Base-by-base conservation (phyloP, 768 basidiomycete genomes). In the Rhizopogon rudus region DNA sequence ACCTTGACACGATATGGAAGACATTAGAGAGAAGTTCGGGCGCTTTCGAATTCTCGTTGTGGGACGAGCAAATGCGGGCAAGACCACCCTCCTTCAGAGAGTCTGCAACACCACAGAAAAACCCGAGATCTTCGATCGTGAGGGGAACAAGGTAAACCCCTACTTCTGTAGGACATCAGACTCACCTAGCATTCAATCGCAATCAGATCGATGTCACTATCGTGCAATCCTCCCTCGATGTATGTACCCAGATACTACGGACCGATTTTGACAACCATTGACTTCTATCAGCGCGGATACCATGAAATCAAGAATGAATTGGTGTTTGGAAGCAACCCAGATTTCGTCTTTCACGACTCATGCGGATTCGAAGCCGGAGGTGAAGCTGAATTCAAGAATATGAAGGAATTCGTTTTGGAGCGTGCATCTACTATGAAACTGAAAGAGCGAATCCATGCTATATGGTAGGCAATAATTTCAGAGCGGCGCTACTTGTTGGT, bases 271-370 rank as follows among this genome's bases (percentile, higher is more conserved):
- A 67, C 44, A 52, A 60, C 35, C 51, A 63, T 48, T 59, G 73
- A 35, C 57, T 58, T 1, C 73, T 67, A 31, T 31, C 31, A 29
- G 39, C 51, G 51, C n/a, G 51, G 20, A 16, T 17, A n/a, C 7
- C 73, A 73, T 54, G 57, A 74, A 55, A 68, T 74, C 35, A 41
- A 65, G 43, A 51, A 59, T n/a, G 54, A 64, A 44, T 59, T 74
- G 37, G 59, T 60, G 2, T 73, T 67, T 58, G 53, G 50, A 42
- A 69, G 60, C 58, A 68, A 67, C 44, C 63, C 61, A 1, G 40
- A 54, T 12, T 75, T 71, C 54, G 61, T 73, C 42, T 74, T 75
- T 49, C 74, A 75, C 42, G 73, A 75, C 54, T 75, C 74, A 29
- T 59, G 65, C 49, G 74, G 74, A 9, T 72, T 75, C 53, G 74